Evolutionary conservation across 1,284 basidiomycete genomes (phyloP).

Genomic region (Sporisorium exsertum): DNA sequence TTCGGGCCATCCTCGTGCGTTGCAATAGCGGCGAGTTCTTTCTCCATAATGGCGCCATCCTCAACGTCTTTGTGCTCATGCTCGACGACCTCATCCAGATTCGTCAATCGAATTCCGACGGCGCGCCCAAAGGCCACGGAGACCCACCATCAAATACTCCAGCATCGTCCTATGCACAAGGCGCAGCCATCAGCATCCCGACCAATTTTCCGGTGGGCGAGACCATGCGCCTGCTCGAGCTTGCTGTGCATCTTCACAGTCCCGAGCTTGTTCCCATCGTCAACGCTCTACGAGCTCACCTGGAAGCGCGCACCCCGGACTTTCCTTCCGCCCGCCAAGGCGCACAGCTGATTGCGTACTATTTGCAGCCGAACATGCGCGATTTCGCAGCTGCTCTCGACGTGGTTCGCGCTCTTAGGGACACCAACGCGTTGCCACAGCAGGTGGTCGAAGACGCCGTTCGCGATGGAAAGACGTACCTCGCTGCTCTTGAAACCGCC

Average conservation of each 20-base stretch:
- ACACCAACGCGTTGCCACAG: conserved; percentile 39
- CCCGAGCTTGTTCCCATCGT: conserved; percentile 35
- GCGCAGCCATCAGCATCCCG: conserved; percentile 10
- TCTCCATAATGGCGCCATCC: conserved; percentile 24
- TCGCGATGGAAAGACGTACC: conserved; percentile 27
- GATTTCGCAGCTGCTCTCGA: conserved; percentile 39
- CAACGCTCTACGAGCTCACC: conserved; percentile 27
- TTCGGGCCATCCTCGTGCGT: conserved; percentile 25
- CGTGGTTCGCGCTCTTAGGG: conserved; percentile 32
- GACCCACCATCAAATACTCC: background rate
- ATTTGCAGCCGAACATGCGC: conserved; percentile 35
- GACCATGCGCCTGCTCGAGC: conserved; percentile 30
- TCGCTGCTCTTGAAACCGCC: conserved; percentile 7
- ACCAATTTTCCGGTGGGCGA: conserved; percentile 37
- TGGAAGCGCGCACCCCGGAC: conserved; percentile 29
- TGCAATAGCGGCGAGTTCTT: conserved; percentile 24
- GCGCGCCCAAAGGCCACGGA: background rate
- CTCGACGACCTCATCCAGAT: conserved; percentile 32
- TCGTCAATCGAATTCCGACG: conserved; percentile 2
- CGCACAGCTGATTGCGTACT: conserved; percentile 35
- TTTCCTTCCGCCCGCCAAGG: conserved; percentile 47
- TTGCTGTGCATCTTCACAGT: conserved; percentile 13
- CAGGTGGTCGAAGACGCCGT: conserved; percentile 33
- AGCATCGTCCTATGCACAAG: background rate
- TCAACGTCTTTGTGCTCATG: conserved; percentile 41